A percentile compares a stretch with the other conserved stretches of the same genome.
phyloP scores from a whole-genome alignment of 352 stramenopile genomes.

The Pythium utonaiense region DNA sequence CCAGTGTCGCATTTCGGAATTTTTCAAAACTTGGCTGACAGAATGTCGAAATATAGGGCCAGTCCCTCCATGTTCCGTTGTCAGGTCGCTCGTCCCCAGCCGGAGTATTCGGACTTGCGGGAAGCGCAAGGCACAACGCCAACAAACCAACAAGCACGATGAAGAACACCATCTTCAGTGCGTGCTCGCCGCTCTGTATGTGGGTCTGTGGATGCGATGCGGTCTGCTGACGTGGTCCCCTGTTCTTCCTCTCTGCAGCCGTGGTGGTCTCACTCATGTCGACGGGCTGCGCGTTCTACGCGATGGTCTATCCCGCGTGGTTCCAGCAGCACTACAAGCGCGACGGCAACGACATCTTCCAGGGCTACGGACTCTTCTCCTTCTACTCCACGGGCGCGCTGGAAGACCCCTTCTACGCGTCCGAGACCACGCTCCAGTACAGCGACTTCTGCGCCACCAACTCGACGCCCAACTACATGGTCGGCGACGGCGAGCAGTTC shows the following conservation, averaged over 20 bases:
- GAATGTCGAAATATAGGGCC: conserved; percentile 7
- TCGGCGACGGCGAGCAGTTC: conserved; percentile 73
- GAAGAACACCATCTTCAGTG: conserved; percentile 79
- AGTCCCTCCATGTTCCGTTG: background rate
- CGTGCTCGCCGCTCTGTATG: conserved; percentile 14
- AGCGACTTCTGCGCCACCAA: conserved; percentile 54
- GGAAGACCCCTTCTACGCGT: conserved; percentile 77
- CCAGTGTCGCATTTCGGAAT: conserved; percentile 24
- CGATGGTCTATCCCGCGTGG: conserved; percentile 77
- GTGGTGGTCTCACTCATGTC: conserved; percentile 77
- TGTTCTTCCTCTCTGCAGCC: conserved; percentile 30
- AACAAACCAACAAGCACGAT: conserved; percentile 22
- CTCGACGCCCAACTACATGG: conserved; percentile 77
- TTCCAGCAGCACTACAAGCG: conserved; percentile 84
- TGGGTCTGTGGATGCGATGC: background rate
- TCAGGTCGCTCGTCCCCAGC: conserved; percentile 13
- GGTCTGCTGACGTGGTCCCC: conserved; percentile 10
- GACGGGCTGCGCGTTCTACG: conserved; percentile 73
- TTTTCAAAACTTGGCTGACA: background rate
- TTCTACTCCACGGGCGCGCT: conserved; percentile 79
- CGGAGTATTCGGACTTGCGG: conserved; percentile 14
- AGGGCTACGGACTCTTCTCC: conserved; percentile 76
- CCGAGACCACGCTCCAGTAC: conserved; percentile 75
- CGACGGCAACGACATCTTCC: conserved; percentile 67
- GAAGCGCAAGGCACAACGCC: background rate